Evolutionary conservation across 495 filamentous ascomycete genomes (phyloP), one percentile per base, ranked within the genome.

Genomic region (Aspergillus leporis): DNA sequence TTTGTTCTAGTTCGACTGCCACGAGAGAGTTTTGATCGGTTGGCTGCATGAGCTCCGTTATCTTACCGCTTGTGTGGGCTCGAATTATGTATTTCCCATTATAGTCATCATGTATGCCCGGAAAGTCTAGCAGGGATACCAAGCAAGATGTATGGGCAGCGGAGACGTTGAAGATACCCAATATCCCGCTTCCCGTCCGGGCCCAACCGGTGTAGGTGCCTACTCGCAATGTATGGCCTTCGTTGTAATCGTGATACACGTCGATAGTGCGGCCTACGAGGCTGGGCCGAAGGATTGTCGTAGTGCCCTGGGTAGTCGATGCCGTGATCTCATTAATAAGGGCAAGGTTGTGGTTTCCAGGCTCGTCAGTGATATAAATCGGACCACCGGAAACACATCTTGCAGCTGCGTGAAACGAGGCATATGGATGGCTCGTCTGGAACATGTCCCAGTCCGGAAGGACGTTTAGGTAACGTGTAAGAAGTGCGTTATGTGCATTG

Each of bases 401-500:
- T 12, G 91, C 92, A 12, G 94, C 92, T 30, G 90, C 94, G 53
- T 98, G 94, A 72, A 93, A 94, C 0, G 80, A 81, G 1, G 87
- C 87, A 63, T 89, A 94, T 2, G 82, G 76, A 66, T 93, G 90
- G 25, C 77, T 77, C 1, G 94, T 96, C 68, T 98, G 94, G 71
- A 98, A 98, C 94, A 98, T 98, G 72, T 98, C 94, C 94, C 94
- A 98, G 72, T 98, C 94, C 0, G 92, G 92, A 14, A 91, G 62
- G n/a, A 83, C 82, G 57, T 90, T 90, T 8, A 91, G 70, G 60
- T 87, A 82, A 12, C 84, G 78, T 13, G 92, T 93, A 19, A 96
- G 78, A 14, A 97, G 80, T n/a, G 88, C 76, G 68, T 95, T 97
- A 71, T 97, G 90, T 2, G 93, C 91, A 67, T 98, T 98, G 58